These are phyloP conservation scores for Planoprotostelium fungivorum DNA, from an alignment of 78 protist species.

Conservation along the genomic window DNA sequence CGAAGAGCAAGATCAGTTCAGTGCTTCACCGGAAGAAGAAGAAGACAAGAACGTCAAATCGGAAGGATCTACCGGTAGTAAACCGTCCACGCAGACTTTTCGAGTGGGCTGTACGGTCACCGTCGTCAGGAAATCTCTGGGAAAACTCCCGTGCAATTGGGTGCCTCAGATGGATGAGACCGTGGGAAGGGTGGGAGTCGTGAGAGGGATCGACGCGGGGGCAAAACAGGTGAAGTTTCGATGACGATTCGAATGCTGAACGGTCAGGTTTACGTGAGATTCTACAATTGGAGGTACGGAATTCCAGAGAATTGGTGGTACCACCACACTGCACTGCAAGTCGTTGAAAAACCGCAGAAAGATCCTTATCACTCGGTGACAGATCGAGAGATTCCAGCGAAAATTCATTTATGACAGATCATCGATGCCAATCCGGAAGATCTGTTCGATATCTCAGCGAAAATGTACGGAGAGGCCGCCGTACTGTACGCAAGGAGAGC, in stretches of 20 bases:
- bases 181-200: conserved; percentile 36
- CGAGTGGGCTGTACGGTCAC: conserved; percentile 33
- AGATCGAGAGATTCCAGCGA: too few relatives aligned
- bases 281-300: background rate
- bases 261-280: background rate
- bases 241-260: background rate
- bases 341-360: background rate
- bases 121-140: conserved; percentile 5
- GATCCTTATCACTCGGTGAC: background rate
- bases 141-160: conserved; percentile 31
- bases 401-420: background rate
- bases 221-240: conserved; percentile 16
- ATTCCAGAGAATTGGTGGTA: background rate
- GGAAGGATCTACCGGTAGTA: conserved; percentile 35
- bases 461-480: background rate
- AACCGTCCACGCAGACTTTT: conserved; percentile 12
- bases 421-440: background rate
- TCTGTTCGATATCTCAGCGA: background rate
- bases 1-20: background rate
- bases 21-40: background rate
- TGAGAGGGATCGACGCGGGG: conserved; percentile 30
- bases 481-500: background rate
- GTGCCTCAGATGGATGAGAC: conserved; percentile 43
- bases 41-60: conserved; percentile 11
- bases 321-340: background rate